These are phyloP conservation scores for Capsicum baccatum DNA, from an alignment of 257 asterid genomes.

Conservation along the genomic window DNA sequence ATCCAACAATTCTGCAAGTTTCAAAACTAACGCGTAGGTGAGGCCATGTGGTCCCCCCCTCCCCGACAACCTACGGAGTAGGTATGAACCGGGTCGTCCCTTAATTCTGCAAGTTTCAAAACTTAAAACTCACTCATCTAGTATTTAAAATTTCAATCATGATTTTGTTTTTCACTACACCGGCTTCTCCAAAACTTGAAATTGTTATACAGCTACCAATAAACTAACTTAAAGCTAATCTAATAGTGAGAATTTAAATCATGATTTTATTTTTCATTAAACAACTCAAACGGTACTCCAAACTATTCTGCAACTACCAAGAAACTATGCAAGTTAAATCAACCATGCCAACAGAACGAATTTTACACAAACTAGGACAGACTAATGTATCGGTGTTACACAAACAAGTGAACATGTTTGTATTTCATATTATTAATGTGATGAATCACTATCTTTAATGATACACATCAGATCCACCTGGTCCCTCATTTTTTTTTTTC, in stretches of 20 bases:
- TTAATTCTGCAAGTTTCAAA: conserved; percentile 5
- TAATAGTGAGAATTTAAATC: neutral
- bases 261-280: neutral
- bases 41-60: too few species aligned
- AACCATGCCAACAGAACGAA: neutral
- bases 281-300: neutral
- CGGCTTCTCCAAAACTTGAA: neutral
- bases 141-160: neutral
- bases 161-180: neutral
- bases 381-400: neutral
- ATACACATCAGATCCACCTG: conserved; percentile 8
- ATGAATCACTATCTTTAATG: neutral
- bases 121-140: conserved; percentile 5
- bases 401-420: neutral
- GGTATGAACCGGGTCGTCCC: too few species aligned
- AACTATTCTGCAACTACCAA: neutral
- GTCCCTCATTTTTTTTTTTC: neutral
- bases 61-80: too few species aligned
- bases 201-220: neutral
- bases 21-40: too few species aligned
- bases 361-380: neutral
- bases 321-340: conserved; percentile 19
- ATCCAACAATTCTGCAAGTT: conserved; percentile 9
- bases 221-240: neutral
- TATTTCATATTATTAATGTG: neutral